These are phyloP conservation scores for Cladosporium phlei DNA, from an alignment of 2,329 filamentous ascomycete species.

Conservation along the genomic window DNA sequence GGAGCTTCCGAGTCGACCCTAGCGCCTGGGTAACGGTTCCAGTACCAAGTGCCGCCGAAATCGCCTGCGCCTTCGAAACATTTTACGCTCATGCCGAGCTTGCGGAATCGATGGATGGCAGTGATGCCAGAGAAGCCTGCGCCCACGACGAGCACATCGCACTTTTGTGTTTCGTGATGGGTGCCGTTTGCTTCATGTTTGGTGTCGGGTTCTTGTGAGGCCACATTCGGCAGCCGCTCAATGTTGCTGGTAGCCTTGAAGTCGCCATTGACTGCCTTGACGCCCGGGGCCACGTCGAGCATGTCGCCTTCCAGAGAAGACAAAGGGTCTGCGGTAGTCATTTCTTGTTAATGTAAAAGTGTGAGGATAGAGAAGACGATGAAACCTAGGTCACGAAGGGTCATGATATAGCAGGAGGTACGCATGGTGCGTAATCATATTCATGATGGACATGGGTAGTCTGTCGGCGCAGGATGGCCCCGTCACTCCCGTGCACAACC, in stretches of 20 bases:
- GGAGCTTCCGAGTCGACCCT: conserved; percentile 45
- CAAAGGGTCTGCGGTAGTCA: conserved; percentile 8
- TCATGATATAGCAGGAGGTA: too few species aligned
- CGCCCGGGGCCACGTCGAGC: conserved; percentile 10
- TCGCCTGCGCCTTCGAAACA: conserved; percentile 34
- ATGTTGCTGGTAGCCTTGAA: conserved; percentile 4
- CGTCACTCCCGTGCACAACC: too few species aligned
- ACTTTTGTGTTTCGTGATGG: conserved; percentile 3
- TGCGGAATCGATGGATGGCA: conserved; percentile 30
- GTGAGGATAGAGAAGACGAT: too few species aligned
- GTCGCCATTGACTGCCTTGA: conserved; percentile 2
- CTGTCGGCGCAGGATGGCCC: too few species aligned
- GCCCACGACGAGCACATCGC: conserved; percentile 31
- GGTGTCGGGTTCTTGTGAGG: neutral
- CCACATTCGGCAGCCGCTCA: conserved; percentile 6
- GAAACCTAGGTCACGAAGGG: too few species aligned
- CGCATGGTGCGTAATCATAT: too few species aligned
- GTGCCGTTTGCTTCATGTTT: neutral
- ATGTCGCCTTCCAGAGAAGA: conserved; percentile 12
- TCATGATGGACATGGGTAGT: too few species aligned
- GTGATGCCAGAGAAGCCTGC: conserved; percentile 40
- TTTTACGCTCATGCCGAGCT: conserved; percentile 30
- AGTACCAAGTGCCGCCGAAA: conserved; percentile 37
- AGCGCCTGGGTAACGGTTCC: conserved; percentile 39
- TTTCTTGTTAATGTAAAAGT: too few species aligned